phyloP scores from a whole-genome alignment of 108 stramenopile genomes.

The Fistulifera pelliculosa region DNA sequence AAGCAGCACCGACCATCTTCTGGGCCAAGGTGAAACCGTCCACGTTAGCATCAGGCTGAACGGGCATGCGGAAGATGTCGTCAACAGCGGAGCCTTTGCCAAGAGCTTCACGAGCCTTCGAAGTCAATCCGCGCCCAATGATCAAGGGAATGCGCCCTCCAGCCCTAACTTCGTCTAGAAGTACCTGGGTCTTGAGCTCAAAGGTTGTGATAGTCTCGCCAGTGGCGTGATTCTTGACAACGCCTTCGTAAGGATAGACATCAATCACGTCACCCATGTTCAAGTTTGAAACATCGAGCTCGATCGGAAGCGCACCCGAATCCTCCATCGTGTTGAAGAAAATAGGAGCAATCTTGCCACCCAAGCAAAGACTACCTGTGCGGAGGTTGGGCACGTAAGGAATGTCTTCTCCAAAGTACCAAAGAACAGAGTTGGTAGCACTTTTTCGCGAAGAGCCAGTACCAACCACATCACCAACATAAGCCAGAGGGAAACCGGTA shows the following conservation, averaged over 20 bases:
- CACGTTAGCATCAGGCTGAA: slow-evolving; percentile 40
- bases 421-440: slow-evolving; percentile 93
- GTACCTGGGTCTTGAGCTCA: slow-evolving; percentile 83
- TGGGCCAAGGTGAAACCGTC: slow-evolving; percentile 88
- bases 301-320: slow-evolving; percentile 92
- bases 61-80: slow-evolving; percentile 73
- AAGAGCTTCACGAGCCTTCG: slow-evolving; percentile 78
- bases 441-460: slow-evolving; percentile 88
- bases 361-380: slow-evolving; percentile 86
- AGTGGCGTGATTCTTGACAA: slow-evolving; percentile 59
- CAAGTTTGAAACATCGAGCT: slow-evolving; percentile 77
- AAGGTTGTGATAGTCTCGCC: slow-evolving; percentile 80
- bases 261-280: slow-evolving; percentile 94
- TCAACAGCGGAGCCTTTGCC: slow-evolving; percentile 62
- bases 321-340: slow-evolving; percentile 98
- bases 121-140: slow-evolving; percentile 86
- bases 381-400: slow-evolving; percentile 90
- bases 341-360: slow-evolving; percentile 94
- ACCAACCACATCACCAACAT: slow-evolving; percentile 96
- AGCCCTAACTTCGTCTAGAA: slow-evolving; percentile 91
- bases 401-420: slow-evolving; percentile 92
- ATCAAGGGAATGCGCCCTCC: slow-evolving; percentile 95
- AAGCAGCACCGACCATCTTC: slow-evolving; percentile 94
- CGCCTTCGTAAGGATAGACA: slow-evolving; percentile 83
- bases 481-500: slow-evolving; percentile 84